Base-by-base conservation (phyloP, 108 stramenopile genomes). In the Fragilariopsis cylindrus region DNA sequence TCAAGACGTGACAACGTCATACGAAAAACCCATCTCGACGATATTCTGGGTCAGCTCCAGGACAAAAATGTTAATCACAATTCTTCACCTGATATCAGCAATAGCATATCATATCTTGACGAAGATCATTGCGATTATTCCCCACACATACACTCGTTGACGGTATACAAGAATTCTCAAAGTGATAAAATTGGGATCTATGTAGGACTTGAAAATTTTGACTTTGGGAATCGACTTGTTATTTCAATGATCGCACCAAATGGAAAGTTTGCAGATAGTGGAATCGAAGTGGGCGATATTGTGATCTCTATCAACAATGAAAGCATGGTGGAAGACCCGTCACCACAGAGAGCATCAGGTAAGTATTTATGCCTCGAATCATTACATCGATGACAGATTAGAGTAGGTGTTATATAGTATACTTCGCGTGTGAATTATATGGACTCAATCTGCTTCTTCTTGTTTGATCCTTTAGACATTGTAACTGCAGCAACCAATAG, bases 101-200 rank as follows among this genome's bases (percentile, higher is more conserved):
- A 43, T 12, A 7, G 42, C 43, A 63, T 41, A 16, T 45, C 43
- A 15, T 45, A 45, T 44, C n/a, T n/a, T n/a, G 39, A 52, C 13
- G 49, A 42, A 9, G 73, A 49, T 4, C n/a, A 46, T 8, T 12
- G 30, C 21, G 18, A 21, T 40, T 3, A 7, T 48, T 6, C 5
- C 40, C 49, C 66, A 30, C 42, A 13, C 43, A 7, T 30, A 48
- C 46, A 53, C 53, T 44, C 64, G n/a, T 52, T 71, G 18, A 66
- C 76, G 5, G 76, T 77, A 7, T 39, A 13, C 21, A 77, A 77
- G 46, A 57, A 16, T 21, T 57, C 58, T 42, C 11, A 21, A 44
- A 60, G 41, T 16, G 76, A 77, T 16, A 77, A 52, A 53, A 71
- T 77, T 8, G 76, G 76, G 6, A 71, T 77, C 11, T 70, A 63